phyloP scores from a whole-genome alignment of 352 stramenopile genomes.

The Peronospora belbahrii region DNA sequence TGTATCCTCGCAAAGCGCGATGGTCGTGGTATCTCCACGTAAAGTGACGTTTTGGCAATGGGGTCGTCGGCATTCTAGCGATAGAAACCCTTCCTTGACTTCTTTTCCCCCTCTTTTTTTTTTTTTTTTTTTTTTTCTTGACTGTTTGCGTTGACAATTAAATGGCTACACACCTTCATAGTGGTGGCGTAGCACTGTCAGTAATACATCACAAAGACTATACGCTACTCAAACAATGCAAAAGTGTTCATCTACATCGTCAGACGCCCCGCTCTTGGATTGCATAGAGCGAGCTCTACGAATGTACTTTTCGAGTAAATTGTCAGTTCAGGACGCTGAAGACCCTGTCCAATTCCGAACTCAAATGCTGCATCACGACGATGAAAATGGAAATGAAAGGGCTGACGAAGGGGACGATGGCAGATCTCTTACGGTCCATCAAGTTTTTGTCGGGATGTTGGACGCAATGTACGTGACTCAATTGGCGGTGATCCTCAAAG shows the following conservation, averaged over 20 bases:
- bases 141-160: background rate
- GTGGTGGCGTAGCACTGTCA: background rate
- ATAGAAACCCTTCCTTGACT: too few relatives aligned
- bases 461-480: slow-evolving; percentile 31
- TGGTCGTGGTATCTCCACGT: slow-evolving; percentile 13
- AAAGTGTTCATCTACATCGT: background rate
- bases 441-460: slow-evolving; percentile 18
- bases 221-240: background rate
- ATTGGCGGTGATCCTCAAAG: slow-evolving; percentile 31
- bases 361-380: slow-evolving; percentile 21
- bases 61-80: slow-evolving; percentile 28
- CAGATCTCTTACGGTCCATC: background rate
- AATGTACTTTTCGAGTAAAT: slow-evolving; percentile 21
- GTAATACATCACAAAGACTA: too few relatives aligned
- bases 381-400: background rate
- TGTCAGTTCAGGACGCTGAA: slow-evolving; percentile 28
- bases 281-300: slow-evolving; percentile 13
- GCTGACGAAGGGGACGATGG: background rate
- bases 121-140: too few relatives aligned
- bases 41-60: slow-evolving; percentile 26
- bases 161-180: slow-evolving; percentile 17
- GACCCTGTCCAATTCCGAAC: slow-evolving; percentile 27
- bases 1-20: slow-evolving; percentile 15
- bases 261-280: background rate
- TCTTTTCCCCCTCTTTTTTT: too few relatives aligned